Evolutionary conservation across 2,329 filamentous ascomycete genomes (phyloP), one percentile per base, ranked within the genome.

Genomic region (Sporothrix pallida): DNA sequence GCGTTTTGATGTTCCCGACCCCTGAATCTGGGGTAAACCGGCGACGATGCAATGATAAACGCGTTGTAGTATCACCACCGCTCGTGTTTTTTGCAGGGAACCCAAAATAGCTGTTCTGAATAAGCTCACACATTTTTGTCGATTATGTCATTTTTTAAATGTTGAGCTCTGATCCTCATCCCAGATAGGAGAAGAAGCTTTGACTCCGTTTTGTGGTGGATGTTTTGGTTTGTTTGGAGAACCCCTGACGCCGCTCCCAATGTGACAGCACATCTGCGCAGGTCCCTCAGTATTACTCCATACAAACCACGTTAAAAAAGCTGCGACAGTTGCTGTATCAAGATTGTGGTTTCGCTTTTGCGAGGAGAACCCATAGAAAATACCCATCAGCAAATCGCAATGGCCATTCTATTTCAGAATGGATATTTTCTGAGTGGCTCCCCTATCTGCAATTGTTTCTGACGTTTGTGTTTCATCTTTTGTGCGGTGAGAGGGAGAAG

Each of bases 291-390:
- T 37, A n/a, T n/a, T n/a, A n/a, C n/a, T n/a, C n/a, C n/a, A n/a
- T n/a, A 5, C 31, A 3, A 37, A 37, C 85, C 73, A 87, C 92
- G 78, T 20, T 15, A 50, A 50, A 9, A 13, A 46, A 76, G 74
- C 74, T 80, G 78, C 77, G 79, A 81, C 79, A 74, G 65, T 75
- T 75, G 75, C 75, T 78, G 80, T 80, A 71, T 81, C 78, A 77
- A 74, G 76, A 73, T 48, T 67, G 12, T 67, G 50, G 48, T 56
- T 72, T 50, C 23, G 17, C 37, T 5, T 56, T 52, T 67, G 58
- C 37, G 58, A 6, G 42, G 3, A 23, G 37, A 26, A 9, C 12
- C 10, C 31, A 37, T 5, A 37, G 31, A 37, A 37, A 37, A 37
- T 37, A 7, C 31, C 60, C n/a, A 65, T 46, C 37, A 44, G 20